Percentiles rank a stretch among this genome's conserved stretches.
These are phyloP conservation scores for Botrytis paeoniae DNA, from an alignment of 2,329 filamentous ascomycete species.

Conservation along the genomic window DNA sequence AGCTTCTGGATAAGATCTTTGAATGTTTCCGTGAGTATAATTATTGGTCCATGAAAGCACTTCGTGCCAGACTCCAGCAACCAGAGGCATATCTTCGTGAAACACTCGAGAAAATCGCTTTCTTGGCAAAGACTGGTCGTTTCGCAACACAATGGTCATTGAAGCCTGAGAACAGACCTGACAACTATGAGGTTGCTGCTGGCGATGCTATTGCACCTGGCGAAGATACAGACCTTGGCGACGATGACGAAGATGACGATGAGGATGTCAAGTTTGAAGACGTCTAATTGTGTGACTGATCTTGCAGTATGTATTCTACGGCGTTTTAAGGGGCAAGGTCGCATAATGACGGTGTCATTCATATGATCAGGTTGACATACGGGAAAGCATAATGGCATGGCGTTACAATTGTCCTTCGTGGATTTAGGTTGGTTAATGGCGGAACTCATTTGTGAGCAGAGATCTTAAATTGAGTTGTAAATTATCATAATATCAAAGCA, in stretches of 20 bases:
- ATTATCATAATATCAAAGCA: constrained; percentile 3
- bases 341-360: constrained; percentile 12
- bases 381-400: constrained; percentile 15
- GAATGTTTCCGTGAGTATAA: constrained; percentile 78
- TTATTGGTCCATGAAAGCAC: constrained; percentile 90
- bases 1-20: constrained; percentile 83
- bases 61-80: constrained; percentile 75
- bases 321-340: constrained; percentile 7
- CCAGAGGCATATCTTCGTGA: constrained; percentile 92
- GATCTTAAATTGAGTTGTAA: constrained; percentile 3
- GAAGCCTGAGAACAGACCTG: constrained; percentile 63
- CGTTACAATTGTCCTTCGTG: constrained; percentile 4
- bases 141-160: constrained; percentile 86
- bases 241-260: constrained; percentile 59
- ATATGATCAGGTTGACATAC: constrained; percentile 1
- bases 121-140: constrained; percentile 75
- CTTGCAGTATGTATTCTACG: constrained; percentile 15
- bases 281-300: constrained; percentile 43
- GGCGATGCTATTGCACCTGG: constrained; percentile 51
- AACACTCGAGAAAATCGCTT: constrained; percentile 76
- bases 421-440: not conserved
- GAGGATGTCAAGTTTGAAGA: constrained; percentile 76
- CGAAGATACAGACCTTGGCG: constrained; percentile 48
- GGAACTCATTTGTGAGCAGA: not conserved
- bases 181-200: constrained; percentile 51